Conservation (phyloP, 192 early-diverging fungal species). For the Entrophospora sp. region DNA sequence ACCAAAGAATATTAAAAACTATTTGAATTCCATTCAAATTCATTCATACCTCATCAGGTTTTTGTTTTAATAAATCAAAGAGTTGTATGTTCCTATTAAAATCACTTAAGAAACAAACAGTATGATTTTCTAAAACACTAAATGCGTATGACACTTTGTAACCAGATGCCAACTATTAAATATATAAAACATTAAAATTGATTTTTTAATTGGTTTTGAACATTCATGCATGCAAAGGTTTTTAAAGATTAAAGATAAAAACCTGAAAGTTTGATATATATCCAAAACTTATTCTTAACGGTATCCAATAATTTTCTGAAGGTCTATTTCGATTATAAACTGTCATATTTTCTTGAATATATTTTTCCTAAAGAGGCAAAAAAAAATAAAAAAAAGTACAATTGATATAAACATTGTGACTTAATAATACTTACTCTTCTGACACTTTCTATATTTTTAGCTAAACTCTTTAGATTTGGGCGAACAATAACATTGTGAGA, state of each 20-base stretch:
- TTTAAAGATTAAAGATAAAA: not conserved
- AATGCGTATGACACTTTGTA: conserved; percentile 51
- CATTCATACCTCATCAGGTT: conserved; percentile 7
- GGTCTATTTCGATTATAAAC: conserved; percentile 62
- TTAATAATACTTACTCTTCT: conserved; percentile 38
- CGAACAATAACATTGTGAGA: conserved; percentile 38
- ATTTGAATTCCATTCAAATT: not conserved
- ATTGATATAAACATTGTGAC: no score
- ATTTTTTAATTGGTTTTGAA: no score
- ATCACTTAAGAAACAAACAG: conserved; percentile 53
- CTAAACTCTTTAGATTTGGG: conserved; percentile 45
- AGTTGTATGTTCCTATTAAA: conserved; percentile 36
- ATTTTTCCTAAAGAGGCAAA: conserved; percentile 51
- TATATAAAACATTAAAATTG: not conserved
- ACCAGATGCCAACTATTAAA: conserved; percentile 55
- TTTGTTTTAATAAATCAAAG: conserved; percentile 27
- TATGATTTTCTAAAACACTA: conserved; percentile 52
- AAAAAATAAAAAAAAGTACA: no score
- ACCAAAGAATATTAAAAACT: no score
- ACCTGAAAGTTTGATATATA: conserved; percentile 60
- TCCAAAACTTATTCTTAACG: conserved; percentile 59
- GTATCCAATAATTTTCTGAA: conserved; percentile 57
- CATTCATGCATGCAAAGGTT: no score
- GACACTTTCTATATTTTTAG: conserved; percentile 52
- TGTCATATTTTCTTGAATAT: conserved; percentile 63